Base-by-base conservation (phyloP, 345 rosid species). In the Brassica incana region DNA sequence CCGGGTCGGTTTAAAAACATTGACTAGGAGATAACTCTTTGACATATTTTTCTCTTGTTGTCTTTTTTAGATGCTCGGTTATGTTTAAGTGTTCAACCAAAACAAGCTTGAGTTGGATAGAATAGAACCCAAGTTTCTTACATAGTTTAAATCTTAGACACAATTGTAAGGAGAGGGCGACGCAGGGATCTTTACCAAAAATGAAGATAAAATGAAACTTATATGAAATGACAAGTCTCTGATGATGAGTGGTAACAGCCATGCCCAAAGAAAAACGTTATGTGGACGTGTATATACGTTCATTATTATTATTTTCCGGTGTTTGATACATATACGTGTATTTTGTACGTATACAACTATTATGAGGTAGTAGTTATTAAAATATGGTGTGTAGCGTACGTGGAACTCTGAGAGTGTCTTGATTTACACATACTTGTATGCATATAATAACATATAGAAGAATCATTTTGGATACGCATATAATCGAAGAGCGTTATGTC, bases 401-500 rank as follows among this genome's bases (percentile, higher is more conserved):
- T 77, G 81, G 81, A 71, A 11, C 56, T 78, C 45, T 15, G 58
- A 64, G 71, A 52, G 71, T 50, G 58, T 63, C 65, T 50, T 70
- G 58, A 77, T 71, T n/a, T 23, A 77, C 50, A 18, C 71, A 50
- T 43, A 76, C 27, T 67, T 77, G 74, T 63, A 40, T 62, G 75
- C 30, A 60, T 77, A 33, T 43, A 27, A 32, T 33, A 48, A 20
- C 25, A 56, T 72, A 12, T 12, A 38, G 5, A 18, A 36, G 72
- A 72, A 58, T 73, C 54, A 66, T 40, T 50, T 67, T 7, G 29
- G 35, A 67, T 66, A 67, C 27, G 67, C 56, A 58, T 27, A 79
- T 79, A 73, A 79, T 45, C 45, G 63, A 67, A 20, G 48, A 65
- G 56, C 63, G 82, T 67, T 58, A 67, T 43, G 82, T 78, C 77